Conservation (phyloP, 805 yeast species). For the Kodamaea kakaduensis region DNA sequence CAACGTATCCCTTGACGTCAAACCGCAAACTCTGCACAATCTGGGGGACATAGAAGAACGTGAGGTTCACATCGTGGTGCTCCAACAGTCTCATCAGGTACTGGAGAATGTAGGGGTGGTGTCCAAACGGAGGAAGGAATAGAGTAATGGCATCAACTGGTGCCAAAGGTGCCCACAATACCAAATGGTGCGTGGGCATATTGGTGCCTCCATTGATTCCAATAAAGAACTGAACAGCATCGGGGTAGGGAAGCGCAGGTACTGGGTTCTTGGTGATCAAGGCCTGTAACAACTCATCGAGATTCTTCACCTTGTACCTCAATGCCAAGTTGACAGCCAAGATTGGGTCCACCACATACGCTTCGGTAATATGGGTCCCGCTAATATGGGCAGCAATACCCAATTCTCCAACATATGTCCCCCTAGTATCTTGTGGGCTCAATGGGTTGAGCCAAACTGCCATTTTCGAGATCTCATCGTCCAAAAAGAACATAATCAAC, state of each 20-base stretch:
- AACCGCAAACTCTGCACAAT: constrained; percentile 88
- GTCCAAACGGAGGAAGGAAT: constrained; percentile 70
- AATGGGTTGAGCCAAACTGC: constrained; percentile 75
- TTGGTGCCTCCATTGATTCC: constrained; percentile 36
- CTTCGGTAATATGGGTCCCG: constrained; percentile 45
- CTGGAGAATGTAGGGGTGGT: constrained; percentile 68
- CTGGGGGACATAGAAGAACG: constrained; percentile 97
- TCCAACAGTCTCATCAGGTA: constrained; percentile 89
- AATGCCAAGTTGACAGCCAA: constrained; percentile 68
- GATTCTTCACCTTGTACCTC: constrained; percentile 48
- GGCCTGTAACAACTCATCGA: constrained; percentile 36
- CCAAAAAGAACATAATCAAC: constrained; percentile 59
- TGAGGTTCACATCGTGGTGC: constrained; percentile 76
- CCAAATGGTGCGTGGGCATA: constrained; percentile 39
- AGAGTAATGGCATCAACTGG: constrained; percentile 84
- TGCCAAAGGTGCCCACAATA: constrained; percentile 71
- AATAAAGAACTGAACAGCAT: constrained; percentile 53
- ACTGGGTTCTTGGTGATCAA: constrained; percentile 57
- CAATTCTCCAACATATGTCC: constrained; percentile 26
- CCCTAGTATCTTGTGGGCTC: constrained; percentile 38
- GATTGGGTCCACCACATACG: constrained; percentile 65
- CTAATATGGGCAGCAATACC: constrained; percentile 27
- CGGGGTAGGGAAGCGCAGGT: constrained; percentile 51
- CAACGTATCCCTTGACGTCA: constrained; percentile 81
- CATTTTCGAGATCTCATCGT: constrained; percentile 69